Evolutionary conservation across 2,329 filamentous ascomycete species (phyloP).

Genomic region (Trichoderma cornu-damae): DNA sequence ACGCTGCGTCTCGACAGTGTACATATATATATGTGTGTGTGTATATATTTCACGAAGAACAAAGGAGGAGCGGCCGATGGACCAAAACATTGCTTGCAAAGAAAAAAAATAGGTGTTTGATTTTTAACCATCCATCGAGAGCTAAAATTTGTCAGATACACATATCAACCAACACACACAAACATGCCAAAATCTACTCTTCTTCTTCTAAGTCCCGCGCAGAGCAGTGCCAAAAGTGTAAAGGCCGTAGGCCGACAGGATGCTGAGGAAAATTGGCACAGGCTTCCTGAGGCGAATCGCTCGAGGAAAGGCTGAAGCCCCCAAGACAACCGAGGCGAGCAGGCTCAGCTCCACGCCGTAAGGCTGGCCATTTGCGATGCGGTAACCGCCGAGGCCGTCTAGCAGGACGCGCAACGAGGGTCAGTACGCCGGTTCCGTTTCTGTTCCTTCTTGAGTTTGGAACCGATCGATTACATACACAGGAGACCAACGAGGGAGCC

Average conservation of each 20-base stretch:
- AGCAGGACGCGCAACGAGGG: not conserved
- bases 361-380: slow-evolving; percentile 66
- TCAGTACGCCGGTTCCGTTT: slow-evolving; percentile 9
- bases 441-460: not conserved
- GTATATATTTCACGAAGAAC: slow-evolving; percentile 1
- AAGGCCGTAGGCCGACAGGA: slow-evolving; percentile 73
- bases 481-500: slow-evolving; percentile 73
- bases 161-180: not conserved
- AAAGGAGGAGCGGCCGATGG: not conserved
- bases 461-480: slow-evolving; percentile 40
- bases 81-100: not conserved
- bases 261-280: slow-evolving; percentile 71
- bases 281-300: slow-evolving; percentile 81
- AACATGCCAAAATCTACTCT: not conserved
- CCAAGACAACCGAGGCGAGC: slow-evolving; percentile 79
- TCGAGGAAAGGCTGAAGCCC: slow-evolving; percentile 76
- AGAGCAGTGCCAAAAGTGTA: slow-evolving; percentile 72
- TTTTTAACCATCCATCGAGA: not conserved
- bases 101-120: not conserved
- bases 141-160: not conserved
- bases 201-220: slow-evolving; percentile 30
- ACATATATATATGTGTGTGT: not conserved
- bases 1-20: not conserved
- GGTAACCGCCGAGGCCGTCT: slow-evolving; percentile 76
- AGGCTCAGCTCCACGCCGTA: slow-evolving; percentile 89